Evolutionary conservation across 2,329 filamentous ascomycete species (phyloP).

Genomic region (Metarhizium rileyi): DNA sequence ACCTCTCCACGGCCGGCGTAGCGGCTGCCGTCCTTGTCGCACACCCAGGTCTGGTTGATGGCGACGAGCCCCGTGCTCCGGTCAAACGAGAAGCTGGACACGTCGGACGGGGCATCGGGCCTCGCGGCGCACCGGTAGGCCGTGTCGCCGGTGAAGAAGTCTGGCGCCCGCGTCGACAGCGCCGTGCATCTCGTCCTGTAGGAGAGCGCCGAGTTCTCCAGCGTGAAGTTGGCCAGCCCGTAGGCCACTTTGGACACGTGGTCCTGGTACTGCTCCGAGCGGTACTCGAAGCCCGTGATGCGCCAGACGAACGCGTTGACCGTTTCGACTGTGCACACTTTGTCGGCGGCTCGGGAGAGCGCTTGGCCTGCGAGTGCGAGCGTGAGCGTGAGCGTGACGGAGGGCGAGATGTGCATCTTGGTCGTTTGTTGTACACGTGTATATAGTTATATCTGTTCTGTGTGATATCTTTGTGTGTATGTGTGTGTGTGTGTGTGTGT

Average conservation of each 20-base stretch:
- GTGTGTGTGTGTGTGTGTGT: no score
- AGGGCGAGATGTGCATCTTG: not conserved
- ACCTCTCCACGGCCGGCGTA: not conserved
- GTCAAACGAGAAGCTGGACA: slow-evolving; percentile 1
- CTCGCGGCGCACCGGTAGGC: not conserved
- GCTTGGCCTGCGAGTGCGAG: not conserved
- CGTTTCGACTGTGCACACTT: not conserved
- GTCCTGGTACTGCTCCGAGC: not conserved
- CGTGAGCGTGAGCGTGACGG: not conserved
- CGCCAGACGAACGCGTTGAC: not conserved
- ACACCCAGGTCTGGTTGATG: slow-evolving; percentile 2
- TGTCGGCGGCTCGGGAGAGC: not conserved
- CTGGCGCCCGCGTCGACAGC: not conserved
- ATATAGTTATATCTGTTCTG: not conserved
- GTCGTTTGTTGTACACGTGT: not conserved
- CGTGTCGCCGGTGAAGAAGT: not conserved
- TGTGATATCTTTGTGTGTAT: not conserved
- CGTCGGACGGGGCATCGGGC: not conserved
- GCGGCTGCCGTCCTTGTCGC: slow-evolving; percentile 1
- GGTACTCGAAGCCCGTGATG: not conserved
- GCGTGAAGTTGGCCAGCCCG: slow-evolving; percentile 1
- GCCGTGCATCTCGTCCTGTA: not conserved
- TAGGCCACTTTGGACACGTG: not conserved
- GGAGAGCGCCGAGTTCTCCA: slow-evolving; percentile 1
- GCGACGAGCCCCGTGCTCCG: not conserved